Evolutionary conservation across 257 asterid species (phyloP).

Genomic region (Plantago ovata): DNA sequence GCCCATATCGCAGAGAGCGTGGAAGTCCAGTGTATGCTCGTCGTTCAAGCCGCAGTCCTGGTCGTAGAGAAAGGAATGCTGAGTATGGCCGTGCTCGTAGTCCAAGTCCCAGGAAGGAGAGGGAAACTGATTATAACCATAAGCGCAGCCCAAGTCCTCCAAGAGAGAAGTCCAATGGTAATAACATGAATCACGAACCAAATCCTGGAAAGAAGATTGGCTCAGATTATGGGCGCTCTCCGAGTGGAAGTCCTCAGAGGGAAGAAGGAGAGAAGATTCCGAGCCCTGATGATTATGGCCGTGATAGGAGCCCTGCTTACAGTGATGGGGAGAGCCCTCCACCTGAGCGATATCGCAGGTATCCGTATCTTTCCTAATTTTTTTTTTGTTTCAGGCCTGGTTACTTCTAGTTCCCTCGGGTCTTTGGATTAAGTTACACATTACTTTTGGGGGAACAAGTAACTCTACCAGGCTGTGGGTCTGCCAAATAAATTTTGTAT

Average conservation of each 20-base stretch:
- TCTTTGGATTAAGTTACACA: neutral
- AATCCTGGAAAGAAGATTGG: constrained; percentile 31
- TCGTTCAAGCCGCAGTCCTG: constrained; percentile 35
- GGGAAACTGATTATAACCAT: constrained; percentile 28
- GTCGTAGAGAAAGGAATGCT: constrained; percentile 36
- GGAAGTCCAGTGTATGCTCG: constrained; percentile 61
- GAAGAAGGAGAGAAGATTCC: constrained; percentile 37
- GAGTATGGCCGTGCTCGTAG: constrained; percentile 30
- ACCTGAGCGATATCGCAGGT: constrained; percentile 47
- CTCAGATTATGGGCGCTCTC: constrained; percentile 36
- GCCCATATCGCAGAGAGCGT: constrained; percentile 49
- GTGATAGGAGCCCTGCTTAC: constrained; percentile 42
- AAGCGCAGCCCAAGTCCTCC: constrained; percentile 40
- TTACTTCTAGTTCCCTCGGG: neutral
- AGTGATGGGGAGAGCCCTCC: constrained; percentile 48
- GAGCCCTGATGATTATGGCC: constrained; percentile 35
- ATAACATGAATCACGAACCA: constrained; percentile 25
- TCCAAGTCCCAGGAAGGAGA: constrained; percentile 43
- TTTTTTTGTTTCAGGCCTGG: neutral
- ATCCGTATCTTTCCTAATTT: constrained; percentile 1
- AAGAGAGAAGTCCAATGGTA: constrained; percentile 35
- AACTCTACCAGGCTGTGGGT: no score
- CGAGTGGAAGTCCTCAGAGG: constrained; percentile 35
- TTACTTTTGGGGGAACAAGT: neutral
- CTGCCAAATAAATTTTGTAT: no score